Evolutionary conservation across 176 grass and related monocot genomes (phyloP).

Genomic region (Triticum monococcum): DNA sequence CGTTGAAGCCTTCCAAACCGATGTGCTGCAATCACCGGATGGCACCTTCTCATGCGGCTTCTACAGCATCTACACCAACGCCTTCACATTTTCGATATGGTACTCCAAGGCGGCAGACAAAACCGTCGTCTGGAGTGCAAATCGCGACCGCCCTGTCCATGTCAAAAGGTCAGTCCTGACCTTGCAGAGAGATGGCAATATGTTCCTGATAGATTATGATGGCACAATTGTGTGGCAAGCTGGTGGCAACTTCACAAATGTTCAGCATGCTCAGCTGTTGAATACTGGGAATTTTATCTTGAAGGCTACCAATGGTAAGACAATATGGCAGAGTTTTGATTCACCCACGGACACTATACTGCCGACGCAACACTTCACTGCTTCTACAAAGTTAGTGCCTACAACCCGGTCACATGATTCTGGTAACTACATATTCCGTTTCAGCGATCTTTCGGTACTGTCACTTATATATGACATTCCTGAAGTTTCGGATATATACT

Average conservation of each 20-base stretch:
- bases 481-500: not conserved
- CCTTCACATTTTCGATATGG: not conserved
- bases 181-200: conserved; percentile 28
- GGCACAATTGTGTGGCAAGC: conserved; percentile 27
- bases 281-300: not conserved
- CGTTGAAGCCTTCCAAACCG: conserved; percentile 26
- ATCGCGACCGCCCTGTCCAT: conserved; percentile 17
- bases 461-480: not conserved
- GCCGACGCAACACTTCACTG: rapidly evolving
- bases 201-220: conserved; percentile 31
- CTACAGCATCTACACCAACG: not conserved
- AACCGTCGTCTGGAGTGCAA: not conserved
- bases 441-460: not conserved
- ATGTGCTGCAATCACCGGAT: not conserved
- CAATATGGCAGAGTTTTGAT: not conserved
- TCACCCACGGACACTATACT: not conserved
- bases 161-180: conserved; percentile 29
- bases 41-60: not conserved
- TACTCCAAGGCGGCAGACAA: not conserved
- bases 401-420: not conserved
- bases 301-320: not conserved
- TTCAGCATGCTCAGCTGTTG: not conserved
- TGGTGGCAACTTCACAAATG: not conserved
- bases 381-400: not conserved
- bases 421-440: not conserved